Conservation (phyloP, 371 early-diverging fungal species). For the Rhizomucor pusillus region DNA sequence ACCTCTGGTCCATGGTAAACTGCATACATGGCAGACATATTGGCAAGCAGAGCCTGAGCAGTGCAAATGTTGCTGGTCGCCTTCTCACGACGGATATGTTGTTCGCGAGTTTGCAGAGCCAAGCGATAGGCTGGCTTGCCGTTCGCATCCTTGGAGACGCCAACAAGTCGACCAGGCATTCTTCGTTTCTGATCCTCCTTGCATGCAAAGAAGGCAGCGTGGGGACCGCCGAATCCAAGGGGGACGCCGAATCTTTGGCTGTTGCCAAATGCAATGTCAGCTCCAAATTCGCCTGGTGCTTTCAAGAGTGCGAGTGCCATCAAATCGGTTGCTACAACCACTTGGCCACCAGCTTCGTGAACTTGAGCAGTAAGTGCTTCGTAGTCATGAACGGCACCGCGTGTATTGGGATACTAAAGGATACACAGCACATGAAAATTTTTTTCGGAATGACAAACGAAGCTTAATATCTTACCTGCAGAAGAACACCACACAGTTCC, state of each 20-base stretch:
- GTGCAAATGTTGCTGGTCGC: constrained; percentile 98
- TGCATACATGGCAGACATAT: constrained; percentile 94
- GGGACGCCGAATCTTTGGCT: constrained; percentile 97
- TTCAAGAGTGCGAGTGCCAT: constrained; percentile 90
- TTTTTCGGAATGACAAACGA: not conserved
- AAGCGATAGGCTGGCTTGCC: constrained; percentile 93
- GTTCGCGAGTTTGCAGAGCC: constrained; percentile 96
- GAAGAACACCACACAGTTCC: constrained; percentile 82
- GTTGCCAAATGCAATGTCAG: constrained; percentile 96
- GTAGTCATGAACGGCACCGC: constrained; percentile 83
- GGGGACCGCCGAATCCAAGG: constrained; percentile 98
- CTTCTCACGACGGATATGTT: constrained; percentile 98
- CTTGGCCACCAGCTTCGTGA: constrained; percentile 82
- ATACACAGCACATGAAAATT: constrained; percentile 4
- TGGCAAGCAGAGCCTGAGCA: constrained; percentile 90
- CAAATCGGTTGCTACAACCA: constrained; percentile 90
- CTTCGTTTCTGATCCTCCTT: constrained; percentile 90
- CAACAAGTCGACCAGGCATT: constrained; percentile 95
- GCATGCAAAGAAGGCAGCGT: constrained; percentile 97
- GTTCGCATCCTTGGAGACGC: constrained; percentile 89
- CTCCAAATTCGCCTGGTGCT: constrained; percentile 94
- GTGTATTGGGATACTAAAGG: constrained; percentile 87
- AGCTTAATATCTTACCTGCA: constrained; percentile 63
- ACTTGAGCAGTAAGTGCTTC: constrained; percentile 71
- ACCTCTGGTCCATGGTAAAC: constrained; percentile 95